These are phyloP conservation scores for Pontederia crassipes DNA, from an alignment of 176 grass and related monocot species.

Conservation along the genomic window DNA sequence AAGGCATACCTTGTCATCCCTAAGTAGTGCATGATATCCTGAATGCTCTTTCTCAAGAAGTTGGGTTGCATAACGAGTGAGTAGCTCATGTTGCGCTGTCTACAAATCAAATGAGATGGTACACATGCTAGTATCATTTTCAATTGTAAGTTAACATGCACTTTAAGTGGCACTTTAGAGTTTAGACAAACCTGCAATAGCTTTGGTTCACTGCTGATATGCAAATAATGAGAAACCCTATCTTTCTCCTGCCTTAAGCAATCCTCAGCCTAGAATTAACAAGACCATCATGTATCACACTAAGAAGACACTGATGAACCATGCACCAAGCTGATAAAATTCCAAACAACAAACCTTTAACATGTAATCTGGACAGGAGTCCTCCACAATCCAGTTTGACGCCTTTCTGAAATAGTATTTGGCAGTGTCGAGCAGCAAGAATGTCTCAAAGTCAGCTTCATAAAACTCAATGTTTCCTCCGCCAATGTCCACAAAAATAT, in stretches of 20 bases:
- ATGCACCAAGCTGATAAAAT: neutral
- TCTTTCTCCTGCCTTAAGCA: constrained; percentile 84
- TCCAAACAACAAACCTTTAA: constrained; percentile 46
- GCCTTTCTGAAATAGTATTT: constrained; percentile 90
- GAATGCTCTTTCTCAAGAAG: constrained; percentile 94
- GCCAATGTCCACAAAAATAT: constrained; percentile 97
- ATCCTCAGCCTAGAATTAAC: constrained; percentile 71
- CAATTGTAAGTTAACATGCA: neutral
- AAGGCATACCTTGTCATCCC: constrained; percentile 68
- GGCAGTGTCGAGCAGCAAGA: constrained; percentile 80
- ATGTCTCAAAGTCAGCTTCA: constrained; percentile 78
- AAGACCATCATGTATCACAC: constrained; percentile 9
- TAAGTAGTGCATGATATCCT: constrained; percentile 80
- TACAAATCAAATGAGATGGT: constrained; percentile 14
- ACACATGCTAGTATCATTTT: neutral
- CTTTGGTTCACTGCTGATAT: constrained; percentile 85
- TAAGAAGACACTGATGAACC: neutral
- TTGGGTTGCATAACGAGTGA: constrained; percentile 67
- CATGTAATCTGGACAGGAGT: constrained; percentile 95
- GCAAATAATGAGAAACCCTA: constrained; percentile 87
- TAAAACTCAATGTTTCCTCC: constrained; percentile 72
- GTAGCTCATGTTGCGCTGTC: constrained; percentile 94
- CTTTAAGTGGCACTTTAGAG: neutral
- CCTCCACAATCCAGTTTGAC: constrained; percentile 86
- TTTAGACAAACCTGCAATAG: constrained; percentile 60